Evolutionary conservation across 2,329 filamentous ascomycete species (phyloP).

Genomic region (Sporothrix inflata): DNA sequence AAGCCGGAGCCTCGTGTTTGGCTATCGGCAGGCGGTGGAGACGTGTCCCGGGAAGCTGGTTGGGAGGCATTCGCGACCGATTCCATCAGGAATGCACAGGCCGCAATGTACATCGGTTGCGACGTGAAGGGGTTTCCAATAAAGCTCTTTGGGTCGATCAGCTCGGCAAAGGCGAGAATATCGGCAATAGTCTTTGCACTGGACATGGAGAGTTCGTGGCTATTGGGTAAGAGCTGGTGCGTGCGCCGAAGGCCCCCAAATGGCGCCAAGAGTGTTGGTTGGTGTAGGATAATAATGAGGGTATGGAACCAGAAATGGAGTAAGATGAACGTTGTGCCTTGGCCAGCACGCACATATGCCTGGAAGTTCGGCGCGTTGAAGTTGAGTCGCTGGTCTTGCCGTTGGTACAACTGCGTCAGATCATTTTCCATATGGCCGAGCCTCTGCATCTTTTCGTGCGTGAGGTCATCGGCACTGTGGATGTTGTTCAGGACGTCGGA

Average conservation of each 20-base stretch:
- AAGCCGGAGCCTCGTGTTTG: not conserved
- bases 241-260: conserved; percentile 64
- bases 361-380: conserved; percentile 89
- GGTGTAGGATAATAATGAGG: conserved; percentile 80
- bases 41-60: conserved; percentile 63
- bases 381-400: conserved; percentile 72
- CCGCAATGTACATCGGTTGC: conserved; percentile 89
- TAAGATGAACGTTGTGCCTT: conserved; percentile 84
- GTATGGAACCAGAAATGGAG: conserved; percentile 90
- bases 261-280: conserved; percentile 78
- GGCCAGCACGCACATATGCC: conserved; percentile 76
- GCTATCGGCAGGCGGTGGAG: conserved; percentile 46
- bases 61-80: conserved; percentile 72
- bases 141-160: conserved; percentile 83
- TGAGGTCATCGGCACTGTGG: conserved; percentile 72
- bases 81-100: conserved; percentile 85
- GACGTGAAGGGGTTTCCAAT: conserved; percentile 88
- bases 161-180: conserved; percentile 81
- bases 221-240: conserved; percentile 76
- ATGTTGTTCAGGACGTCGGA: conserved; percentile 86
- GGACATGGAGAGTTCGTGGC: conserved; percentile 80
- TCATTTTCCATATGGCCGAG: conserved; percentile 80
- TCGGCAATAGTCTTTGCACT: conserved; percentile 91
- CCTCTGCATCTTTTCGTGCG: conserved; percentile 70
- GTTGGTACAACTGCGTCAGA: conserved; percentile 72